Evolutionary conservation across 306 rosid genomes (phyloP).

Genomic region (Bauhinia variegata): DNA sequence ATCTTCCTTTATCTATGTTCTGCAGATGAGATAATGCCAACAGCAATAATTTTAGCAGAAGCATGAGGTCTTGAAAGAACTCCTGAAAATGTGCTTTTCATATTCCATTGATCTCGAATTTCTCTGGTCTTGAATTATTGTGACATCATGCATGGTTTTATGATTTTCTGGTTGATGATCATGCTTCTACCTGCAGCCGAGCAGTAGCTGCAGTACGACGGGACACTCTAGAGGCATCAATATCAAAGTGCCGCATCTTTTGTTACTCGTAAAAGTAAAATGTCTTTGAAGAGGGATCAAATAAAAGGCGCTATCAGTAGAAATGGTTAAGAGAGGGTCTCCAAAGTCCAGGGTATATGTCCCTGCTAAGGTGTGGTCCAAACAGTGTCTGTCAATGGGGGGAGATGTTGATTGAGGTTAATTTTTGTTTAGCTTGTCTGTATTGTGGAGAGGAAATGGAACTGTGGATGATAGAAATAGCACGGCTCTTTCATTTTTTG

Average conservation of each 20-base stretch:
- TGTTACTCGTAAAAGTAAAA: neutral
- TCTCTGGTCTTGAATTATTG: slow-evolving; percentile 28
- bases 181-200: neutral
- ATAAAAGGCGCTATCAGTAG: neutral
- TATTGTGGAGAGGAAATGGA: too few relatives aligned
- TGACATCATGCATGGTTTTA: slow-evolving; percentile 17
- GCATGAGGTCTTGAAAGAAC: slow-evolving; percentile 33
- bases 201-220: too few relatives aligned
- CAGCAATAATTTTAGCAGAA: slow-evolving; percentile 21
- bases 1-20: slow-evolving; percentile 27
- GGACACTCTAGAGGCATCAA: neutral
- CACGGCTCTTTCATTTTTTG: too few relatives aligned
- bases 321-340: neutral
- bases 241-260: neutral
- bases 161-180: slow-evolving; percentile 23
- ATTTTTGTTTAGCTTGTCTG: too few relatives aligned
- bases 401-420: too few relatives aligned
- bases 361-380: neutral
- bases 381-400: neutral
- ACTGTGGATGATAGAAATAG: too few relatives aligned
- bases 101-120: slow-evolving; percentile 28
- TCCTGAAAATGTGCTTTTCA: slow-evolving; percentile 24
- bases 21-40: slow-evolving; percentile 23
- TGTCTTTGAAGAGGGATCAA: neutral
- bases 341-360: neutral